Evolutionary conservation across 2,329 filamentous ascomycete species (phyloP), one percentile per base, ranked within the genome.

Genomic region (Penicillium sp.): DNA sequence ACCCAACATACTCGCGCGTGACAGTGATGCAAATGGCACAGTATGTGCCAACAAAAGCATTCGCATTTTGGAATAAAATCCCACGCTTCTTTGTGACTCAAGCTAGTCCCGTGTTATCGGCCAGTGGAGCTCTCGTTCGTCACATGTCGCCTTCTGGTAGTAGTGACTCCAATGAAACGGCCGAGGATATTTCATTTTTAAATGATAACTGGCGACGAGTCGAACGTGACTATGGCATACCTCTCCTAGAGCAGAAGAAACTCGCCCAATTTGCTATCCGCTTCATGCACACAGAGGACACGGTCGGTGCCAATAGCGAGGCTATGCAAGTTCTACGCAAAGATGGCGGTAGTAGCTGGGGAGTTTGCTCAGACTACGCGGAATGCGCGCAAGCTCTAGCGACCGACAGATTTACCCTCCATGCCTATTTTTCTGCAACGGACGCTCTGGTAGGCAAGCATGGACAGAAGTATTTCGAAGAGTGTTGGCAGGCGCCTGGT

Each of bases 361-460:
- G 66, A 0, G 57, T 53, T 4, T 68, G 64, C 35, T 60, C 62
- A 8, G 67, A 75, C 45, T 75, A 75, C 56, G 56, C 18, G 13
- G 18, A 27, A 3, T 67, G 47, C 38, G 55, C 54, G 12, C 43
- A 43, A 13, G 45, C 39, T 6, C 42, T 70, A 37, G 9, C 15
- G 4, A 20, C 20, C 33, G 4, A 37, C 4, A 13, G 33, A 37
- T 20, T 47, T 3, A 43, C 20, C 3, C 42, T 75, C 2, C 44
- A 58, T 10, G 54, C 63, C 0, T 71, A 62, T 46, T 75, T 74
- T 53, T 68, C 67, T 1, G 66, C 62, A 13, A 64, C 58, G 3
- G 76, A 78, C 60, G 54, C 66, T 1, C 65, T 78, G 70, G 72
- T 73, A 39, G 73, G 72, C 0, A 65, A 66, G 38, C 61, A 62